Evolutionary conservation across 495 filamentous ascomycete species (phyloP).

Genomic region (Glonium stellatum): DNA sequence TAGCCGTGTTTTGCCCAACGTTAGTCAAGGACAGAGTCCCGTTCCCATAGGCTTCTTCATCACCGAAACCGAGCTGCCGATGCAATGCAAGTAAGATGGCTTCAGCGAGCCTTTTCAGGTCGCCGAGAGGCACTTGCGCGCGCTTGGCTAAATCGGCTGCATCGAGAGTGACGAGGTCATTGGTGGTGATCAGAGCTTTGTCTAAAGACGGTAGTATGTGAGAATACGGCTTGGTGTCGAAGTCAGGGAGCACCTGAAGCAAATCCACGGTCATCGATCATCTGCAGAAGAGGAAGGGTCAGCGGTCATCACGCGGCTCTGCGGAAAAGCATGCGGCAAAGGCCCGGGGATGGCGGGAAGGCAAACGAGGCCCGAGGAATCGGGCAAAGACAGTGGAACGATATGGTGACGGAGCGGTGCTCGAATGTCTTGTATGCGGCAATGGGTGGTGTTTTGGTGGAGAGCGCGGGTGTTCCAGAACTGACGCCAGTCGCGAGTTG

Average conservation of each 20-base stretch:
- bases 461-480: neutral
- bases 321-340: constrained; percentile 19
- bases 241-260: constrained; percentile 69
- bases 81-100: constrained; percentile 62
- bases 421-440: neutral
- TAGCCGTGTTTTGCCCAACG: constrained; percentile 24
- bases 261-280: constrained; percentile 73
- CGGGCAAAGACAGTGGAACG: neutral
- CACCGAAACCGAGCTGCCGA: constrained; percentile 49
- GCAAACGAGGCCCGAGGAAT: neutral
- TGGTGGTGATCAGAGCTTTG: constrained; percentile 62
- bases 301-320: constrained; percentile 26
- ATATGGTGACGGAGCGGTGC: neutral
- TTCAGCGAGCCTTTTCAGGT: constrained; percentile 62
- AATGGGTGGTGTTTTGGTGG: neutral
- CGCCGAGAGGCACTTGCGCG: constrained; percentile 71
- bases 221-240: constrained; percentile 59
- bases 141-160: constrained; percentile 76
- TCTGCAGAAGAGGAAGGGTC: neutral
- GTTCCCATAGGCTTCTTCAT: constrained; percentile 19
- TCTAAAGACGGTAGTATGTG: constrained; percentile 77
- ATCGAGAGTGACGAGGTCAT: constrained; percentile 82
- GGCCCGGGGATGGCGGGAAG: neutral
- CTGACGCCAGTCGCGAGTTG: too few species aligned
- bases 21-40: constrained; percentile 15